Conservation (phyloP, 75 land plant species). For the Picea sitchensis region DNA sequence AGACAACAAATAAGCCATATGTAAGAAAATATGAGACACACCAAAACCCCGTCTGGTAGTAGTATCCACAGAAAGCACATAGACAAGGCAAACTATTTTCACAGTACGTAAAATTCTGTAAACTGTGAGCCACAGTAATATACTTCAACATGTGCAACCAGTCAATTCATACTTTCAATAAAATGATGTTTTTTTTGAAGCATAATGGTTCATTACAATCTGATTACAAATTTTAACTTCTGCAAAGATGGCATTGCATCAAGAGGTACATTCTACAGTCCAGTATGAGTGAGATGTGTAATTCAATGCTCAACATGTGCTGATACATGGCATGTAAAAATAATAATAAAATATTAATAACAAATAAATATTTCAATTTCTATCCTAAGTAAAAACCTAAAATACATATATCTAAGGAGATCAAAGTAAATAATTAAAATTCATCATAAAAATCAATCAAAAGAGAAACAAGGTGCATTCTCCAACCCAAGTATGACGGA, state of each 20-base stretch:
- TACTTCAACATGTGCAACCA: neutral
- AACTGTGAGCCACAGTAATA: neutral
- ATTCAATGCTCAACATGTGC: too few relatives aligned
- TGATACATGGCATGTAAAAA: too few relatives aligned
- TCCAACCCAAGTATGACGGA: neutral
- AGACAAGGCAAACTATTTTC: neutral
- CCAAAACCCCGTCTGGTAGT: neutral
- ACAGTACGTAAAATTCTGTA: neutral
- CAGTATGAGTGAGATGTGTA: too few relatives aligned
- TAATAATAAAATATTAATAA: too few relatives aligned
- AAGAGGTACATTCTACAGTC: too few relatives aligned
- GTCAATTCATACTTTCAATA: neutral
- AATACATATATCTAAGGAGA: too few relatives aligned
- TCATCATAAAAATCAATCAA: too few relatives aligned
- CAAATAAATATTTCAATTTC: too few relatives aligned
- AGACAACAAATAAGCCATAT: neutral
- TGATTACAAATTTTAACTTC: neutral
- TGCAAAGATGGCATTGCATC: neutral
- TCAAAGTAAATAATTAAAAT: too few relatives aligned
- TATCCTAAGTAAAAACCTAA: too few relatives aligned
- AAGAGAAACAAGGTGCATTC: too few relatives aligned
- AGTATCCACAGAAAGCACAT: neutral
- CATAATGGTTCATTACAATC: neutral
- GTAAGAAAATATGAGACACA: neutral
- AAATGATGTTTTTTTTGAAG: neutral